Conservation (phyloP, 129 eudicot species). For the Flaveria robusta region DNA sequence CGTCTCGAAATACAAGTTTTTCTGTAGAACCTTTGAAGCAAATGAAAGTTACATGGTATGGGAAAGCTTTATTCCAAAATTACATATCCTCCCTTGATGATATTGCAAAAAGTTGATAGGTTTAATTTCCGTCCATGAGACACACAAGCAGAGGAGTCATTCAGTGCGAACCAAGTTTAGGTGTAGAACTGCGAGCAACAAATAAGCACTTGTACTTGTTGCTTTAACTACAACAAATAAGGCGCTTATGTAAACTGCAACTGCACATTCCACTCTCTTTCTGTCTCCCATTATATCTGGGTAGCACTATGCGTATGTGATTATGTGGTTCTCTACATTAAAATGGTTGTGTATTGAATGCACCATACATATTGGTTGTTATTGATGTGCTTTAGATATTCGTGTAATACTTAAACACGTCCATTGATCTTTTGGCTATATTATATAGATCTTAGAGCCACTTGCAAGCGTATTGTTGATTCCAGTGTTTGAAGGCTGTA, state of each 20-base stretch:
- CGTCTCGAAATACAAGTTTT: not conserved
- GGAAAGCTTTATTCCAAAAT: not conserved
- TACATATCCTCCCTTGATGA: not conserved
- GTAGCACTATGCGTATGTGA: not conserved
- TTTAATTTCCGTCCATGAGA: not conserved
- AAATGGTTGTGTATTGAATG: not conserved
- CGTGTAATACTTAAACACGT: not conserved
- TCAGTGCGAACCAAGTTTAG: not conserved
- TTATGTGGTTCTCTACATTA: not conserved
- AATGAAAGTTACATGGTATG: not conserved
- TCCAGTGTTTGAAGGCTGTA: not conserved
- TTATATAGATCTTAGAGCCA: not conserved
- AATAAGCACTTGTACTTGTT: not conserved
- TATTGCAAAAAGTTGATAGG: not conserved
- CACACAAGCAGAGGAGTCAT: not conserved
- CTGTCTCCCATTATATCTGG: not conserved
- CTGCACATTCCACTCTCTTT: not conserved
- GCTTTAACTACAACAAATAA: not conserved
- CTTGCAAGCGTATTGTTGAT: not conserved
- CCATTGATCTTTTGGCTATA: not conserved
- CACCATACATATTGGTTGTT: not conserved
- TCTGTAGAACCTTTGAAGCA: not conserved
- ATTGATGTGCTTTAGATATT: constrained; percentile 5
- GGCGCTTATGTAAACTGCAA: not conserved
- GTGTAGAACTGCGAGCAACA: not conserved